These are phyloP conservation scores for Curvularia verruculosa DNA, from an alignment of 2,329 filamentous ascomycete genomes.

Conservation along the genomic window DNA sequence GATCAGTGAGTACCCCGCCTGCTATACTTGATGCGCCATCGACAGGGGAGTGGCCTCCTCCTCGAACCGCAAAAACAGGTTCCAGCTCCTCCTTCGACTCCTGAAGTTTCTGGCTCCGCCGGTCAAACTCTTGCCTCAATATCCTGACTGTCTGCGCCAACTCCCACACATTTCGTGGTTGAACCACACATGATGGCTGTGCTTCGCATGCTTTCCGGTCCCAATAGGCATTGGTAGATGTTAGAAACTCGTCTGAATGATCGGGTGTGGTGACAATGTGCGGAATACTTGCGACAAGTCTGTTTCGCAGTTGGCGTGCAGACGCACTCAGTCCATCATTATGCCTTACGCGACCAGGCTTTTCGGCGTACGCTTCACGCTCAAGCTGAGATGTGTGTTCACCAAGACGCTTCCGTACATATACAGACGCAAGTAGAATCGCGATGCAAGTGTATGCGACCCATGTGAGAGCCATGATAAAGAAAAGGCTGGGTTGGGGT, in stretches of 20 bases:
- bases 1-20: constrained; percentile 27
- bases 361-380: constrained; percentile 17
- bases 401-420: constrained; percentile 17
- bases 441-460: constrained; percentile 7
- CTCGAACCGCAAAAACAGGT: constrained; percentile 54
- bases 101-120: constrained; percentile 17
- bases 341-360: constrained; percentile 5
- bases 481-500: neutral
- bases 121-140: constrained; percentile 37
- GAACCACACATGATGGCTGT: constrained; percentile 40
- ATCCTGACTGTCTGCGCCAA: constrained; percentile 38
- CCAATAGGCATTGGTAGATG: constrained; percentile 36
- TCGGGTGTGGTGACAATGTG: constrained; percentile 18
- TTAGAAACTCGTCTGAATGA: constrained; percentile 9
- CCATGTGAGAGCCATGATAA: constrained; percentile 9
- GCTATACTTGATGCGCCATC: constrained; percentile 30
- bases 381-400: constrained; percentile 16
- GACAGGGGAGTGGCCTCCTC: constrained; percentile 51
- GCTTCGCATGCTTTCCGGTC: constrained; percentile 45
- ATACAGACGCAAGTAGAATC: constrained; percentile 6
- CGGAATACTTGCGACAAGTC: constrained; percentile 19
- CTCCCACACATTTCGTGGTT: constrained; percentile 35
- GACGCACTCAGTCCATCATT: constrained; percentile 13
- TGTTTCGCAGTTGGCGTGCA: constrained; percentile 16
- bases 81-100: neutral